These are phyloP conservation scores for Isoetes taiwanensis DNA, from an alignment of 75 land plant genomes.

Conservation along the genomic window DNA sequence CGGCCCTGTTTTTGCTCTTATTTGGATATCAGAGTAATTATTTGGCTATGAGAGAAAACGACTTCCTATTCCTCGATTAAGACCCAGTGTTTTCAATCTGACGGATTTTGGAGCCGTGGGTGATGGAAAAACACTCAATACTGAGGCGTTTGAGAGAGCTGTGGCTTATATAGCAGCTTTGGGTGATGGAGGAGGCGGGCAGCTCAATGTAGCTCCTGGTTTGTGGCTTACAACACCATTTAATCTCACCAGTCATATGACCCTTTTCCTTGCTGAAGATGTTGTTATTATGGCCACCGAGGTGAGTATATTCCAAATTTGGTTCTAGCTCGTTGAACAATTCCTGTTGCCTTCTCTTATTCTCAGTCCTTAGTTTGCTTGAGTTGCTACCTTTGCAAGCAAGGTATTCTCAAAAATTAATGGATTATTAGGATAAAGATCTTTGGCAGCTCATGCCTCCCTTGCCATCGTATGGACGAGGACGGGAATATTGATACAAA, in stretches of 20 bases:
- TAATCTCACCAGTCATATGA: constrained; percentile 87
- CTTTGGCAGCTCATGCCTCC: constrained; percentile 89
- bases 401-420: background rate
- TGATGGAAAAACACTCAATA: constrained; percentile 71
- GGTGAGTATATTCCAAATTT: constrained; percentile 16
- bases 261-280: constrained; percentile 70
- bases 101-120: constrained; percentile 91
- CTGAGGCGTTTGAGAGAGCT: constrained; percentile 75
- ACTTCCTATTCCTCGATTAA: too few species aligned
- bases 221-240: constrained; percentile 95
- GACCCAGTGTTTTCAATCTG: constrained; percentile 66
- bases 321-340: too few species aligned
- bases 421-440: constrained; percentile 46
- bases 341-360: background rate
- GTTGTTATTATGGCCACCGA: constrained; percentile 62
- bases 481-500: constrained; percentile 91
- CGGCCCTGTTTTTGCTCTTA: too few species aligned
- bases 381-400: background rate
- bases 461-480: constrained; percentile 92
- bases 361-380: background rate
- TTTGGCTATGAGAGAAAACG: too few species aligned
- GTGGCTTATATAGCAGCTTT: constrained; percentile 39
- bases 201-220: constrained; percentile 83
- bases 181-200: constrained; percentile 54
- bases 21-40: too few species aligned